phyloP scores from a whole-genome alignment of 345 rosid genomes.

The Hirschfeldia incana region DNA sequence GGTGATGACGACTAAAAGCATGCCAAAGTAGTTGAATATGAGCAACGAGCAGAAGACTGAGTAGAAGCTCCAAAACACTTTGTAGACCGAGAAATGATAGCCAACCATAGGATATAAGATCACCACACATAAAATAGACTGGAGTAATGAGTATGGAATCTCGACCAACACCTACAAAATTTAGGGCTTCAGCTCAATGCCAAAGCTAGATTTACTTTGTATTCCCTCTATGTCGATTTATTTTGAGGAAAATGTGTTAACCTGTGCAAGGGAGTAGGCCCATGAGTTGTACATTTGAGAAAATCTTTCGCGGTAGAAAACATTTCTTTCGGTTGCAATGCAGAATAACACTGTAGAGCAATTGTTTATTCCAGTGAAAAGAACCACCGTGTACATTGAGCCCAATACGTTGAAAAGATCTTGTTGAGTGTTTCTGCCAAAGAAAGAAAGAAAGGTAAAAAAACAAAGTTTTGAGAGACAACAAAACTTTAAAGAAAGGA shows the following conservation, averaged over 20 bases:
- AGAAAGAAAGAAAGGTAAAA: neutral
- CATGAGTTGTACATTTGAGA: conserved; percentile 51
- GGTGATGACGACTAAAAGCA: conserved; percentile 45
- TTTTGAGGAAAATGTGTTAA: conserved; percentile 17
- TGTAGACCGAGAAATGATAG: conserved; percentile 38
- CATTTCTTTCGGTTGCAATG: conserved; percentile 40
- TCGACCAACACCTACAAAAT: conserved; percentile 50
- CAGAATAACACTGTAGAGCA: conserved; percentile 39
- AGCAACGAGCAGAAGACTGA: conserved; percentile 49
- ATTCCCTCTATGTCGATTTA: neutral
- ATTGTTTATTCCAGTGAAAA: conserved; percentile 41
- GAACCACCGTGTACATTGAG: conserved; percentile 35
- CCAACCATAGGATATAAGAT: conserved; percentile 50
- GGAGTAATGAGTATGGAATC: conserved; percentile 46
- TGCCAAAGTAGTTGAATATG: conserved; percentile 45
- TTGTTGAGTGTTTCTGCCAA: conserved; percentile 40
- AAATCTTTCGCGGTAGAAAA: conserved; percentile 45
- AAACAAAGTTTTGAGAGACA: neutral
- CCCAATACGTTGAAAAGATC: conserved; percentile 42
- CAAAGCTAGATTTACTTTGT: neutral
- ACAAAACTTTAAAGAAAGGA: neutral
- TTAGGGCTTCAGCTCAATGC: neutral
- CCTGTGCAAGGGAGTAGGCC: conserved; percentile 56
- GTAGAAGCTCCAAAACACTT: conserved; percentile 48
- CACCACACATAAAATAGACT: conserved; percentile 31